phyloP scores from a whole-genome alignment of 2,329 filamentous ascomycete genomes.

The Exophiala xenobiotica region DNA sequence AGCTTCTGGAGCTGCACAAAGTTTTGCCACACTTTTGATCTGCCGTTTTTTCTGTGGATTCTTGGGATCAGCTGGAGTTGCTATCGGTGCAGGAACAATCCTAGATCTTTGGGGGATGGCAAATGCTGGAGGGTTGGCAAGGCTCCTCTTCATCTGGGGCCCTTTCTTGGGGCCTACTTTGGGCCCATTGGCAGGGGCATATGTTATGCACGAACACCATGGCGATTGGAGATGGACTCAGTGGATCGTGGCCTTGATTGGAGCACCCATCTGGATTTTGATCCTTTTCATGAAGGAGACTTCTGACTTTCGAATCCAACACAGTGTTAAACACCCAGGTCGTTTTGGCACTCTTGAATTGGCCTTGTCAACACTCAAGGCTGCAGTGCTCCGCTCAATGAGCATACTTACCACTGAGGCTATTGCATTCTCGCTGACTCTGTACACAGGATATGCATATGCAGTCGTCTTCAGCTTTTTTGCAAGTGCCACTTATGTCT shows the following conservation, averaged over 20 bases:
- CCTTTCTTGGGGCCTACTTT: constrained; percentile 67
- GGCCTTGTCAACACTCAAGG: constrained; percentile 31
- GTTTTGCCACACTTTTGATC: constrained; percentile 67
- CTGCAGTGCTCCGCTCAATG: constrained; percentile 54
- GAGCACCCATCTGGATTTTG: constrained; percentile 59
- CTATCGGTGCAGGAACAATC: constrained; percentile 69
- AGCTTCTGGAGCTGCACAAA: constrained; percentile 51
- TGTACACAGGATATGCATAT: constrained; percentile 75
- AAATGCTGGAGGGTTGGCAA: constrained; percentile 59
- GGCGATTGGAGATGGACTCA: constrained; percentile 72
- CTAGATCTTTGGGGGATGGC: constrained; percentile 55
- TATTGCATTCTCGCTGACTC: constrained; percentile 64
- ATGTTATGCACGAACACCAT: constrained; percentile 54
- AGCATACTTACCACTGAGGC: constrained; percentile 66
- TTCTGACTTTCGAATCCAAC: constrained; percentile 66
- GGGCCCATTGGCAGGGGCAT: constrained; percentile 68
- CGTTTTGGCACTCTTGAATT: constrained; percentile 52
- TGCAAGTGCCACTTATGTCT: constrained; percentile 79
- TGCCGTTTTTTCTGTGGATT: constrained; percentile 74
- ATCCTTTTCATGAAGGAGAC: constrained; percentile 62
- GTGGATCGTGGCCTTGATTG: constrained; percentile 64
- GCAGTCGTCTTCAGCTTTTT: constrained; percentile 80
- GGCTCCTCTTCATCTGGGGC: constrained; percentile 53
- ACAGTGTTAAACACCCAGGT: constrained; percentile 60
- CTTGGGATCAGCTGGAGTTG: constrained; percentile 66